Base-by-base conservation (phyloP, 1,139 yeast species). In the Taphrina wiesneri region DNA sequence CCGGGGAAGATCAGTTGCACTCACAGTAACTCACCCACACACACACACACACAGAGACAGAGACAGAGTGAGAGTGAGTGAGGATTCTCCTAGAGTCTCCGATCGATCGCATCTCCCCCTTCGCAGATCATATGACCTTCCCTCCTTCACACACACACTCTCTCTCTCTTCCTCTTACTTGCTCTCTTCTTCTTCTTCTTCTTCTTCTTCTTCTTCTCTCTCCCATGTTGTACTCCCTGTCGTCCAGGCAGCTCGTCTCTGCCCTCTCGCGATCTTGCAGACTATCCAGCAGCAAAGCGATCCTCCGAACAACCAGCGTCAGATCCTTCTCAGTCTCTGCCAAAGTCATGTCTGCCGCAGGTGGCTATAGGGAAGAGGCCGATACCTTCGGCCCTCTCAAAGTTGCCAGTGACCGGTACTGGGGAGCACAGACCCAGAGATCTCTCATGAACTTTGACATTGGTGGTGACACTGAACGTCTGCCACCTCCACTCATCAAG, bases 361-460 rank as follows among this genome's bases (percentile, higher is more conserved):
- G 43, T 6, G 39, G 54, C 13, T 54, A 23, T 34, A 36, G 59
- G 25, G 49, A 54, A 25, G 59, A 54, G 36, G 59, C 59, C 21
- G 68, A 66, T 49, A 62, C 68, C 26, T 66, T 66, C 34, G 68
- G 68, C 11, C 64, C 66, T 75, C 88, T 93, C 74, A 89, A 89
- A 75, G 98, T 92, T 63, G 96, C 91, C 68, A 80, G 84, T 69
- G 83, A 88, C 75, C 86, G 85, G 76, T 92, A 92, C 82, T 92
- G 96, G 90, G 98, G 99, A 69, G 98, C 99, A 52, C 99, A 93
- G 80, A 93, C 99, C 69, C 97, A 95, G 77, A 85, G 96, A 78
- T 79, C 98, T 15, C 83, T 86, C 73, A 88, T 87, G 79, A 93
- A 93, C 83, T 93, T 93, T 82, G 89, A 91, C 78, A 93, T 93